Evolutionary conservation across 306 rosid genomes (phyloP).

Genomic region (Quercus wislizeni): DNA sequence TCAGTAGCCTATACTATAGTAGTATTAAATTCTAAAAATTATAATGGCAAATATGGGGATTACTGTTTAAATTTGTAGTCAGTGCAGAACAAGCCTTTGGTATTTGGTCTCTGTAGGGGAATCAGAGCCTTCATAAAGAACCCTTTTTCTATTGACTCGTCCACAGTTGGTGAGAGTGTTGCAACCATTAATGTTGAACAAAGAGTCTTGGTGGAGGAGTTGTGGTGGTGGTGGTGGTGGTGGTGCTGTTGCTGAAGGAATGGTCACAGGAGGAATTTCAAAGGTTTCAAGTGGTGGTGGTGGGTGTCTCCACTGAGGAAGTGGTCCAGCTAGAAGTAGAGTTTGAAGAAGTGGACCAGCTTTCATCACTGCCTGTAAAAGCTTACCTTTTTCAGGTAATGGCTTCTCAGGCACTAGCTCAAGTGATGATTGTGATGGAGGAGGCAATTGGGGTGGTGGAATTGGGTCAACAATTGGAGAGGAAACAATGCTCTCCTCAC

Average conservation of each 20-base stretch:
- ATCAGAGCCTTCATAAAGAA: slow-evolving; percentile 52
- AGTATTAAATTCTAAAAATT: slow-evolving; percentile 33
- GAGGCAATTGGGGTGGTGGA: slow-evolving; percentile 42
- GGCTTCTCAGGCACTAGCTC: slow-evolving; percentile 59
- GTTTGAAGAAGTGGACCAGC: slow-evolving; percentile 96
- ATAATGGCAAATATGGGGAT: slow-evolving; percentile 26
- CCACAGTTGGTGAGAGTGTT: slow-evolving; percentile 46
- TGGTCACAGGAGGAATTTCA: slow-evolving; percentile 87
- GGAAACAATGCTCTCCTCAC: slow-evolving; percentile 98
- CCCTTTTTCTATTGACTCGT: slow-evolving; percentile 65
- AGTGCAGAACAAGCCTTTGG: slow-evolving; percentile 70
- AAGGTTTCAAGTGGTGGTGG: slow-evolving; percentile 92
- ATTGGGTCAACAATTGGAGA: slow-evolving; percentile 67
- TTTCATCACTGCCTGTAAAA: slow-evolving; percentile 93
- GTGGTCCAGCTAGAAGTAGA: slow-evolving; percentile 90
- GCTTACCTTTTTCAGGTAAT: slow-evolving; percentile 95
- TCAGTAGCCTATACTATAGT: slow-evolving; percentile 33
- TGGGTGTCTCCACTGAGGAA: slow-evolving; percentile 99
- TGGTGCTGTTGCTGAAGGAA: slow-evolving; percentile 54
- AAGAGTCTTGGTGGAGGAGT: slow-evolving; percentile 51
- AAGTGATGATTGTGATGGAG: slow-evolving; percentile 21
- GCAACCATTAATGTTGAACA: slow-evolving; percentile 27
- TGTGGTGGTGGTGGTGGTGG: slow-evolving; percentile 40
- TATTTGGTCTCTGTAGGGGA: slow-evolving; percentile 67
- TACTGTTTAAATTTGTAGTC: slow-evolving; percentile 34